phyloP scores from a whole-genome alignment of 2,329 filamentous ascomycete genomes.

The Cercospora janseana region DNA sequence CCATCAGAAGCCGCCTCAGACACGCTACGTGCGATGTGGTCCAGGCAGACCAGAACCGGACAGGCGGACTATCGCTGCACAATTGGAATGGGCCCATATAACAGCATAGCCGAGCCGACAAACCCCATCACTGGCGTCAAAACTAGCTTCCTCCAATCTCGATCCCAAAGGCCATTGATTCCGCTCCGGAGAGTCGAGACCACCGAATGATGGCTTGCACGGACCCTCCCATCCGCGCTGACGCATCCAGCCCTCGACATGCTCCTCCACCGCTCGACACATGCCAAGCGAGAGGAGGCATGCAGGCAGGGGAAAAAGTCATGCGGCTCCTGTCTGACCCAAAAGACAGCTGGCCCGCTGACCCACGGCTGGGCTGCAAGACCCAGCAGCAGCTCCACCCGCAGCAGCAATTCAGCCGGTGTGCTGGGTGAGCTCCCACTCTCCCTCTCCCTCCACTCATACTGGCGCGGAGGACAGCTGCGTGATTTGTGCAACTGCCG shows the following conservation, averaged over 20 bases:
- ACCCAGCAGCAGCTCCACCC: too few species aligned
- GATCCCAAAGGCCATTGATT: neutral
- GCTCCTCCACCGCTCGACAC: too few species aligned
- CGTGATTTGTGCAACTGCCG: slow-evolving; percentile 1
- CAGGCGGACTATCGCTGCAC: neutral
- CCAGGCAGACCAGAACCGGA: neutral
- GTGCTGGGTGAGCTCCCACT: too few species aligned
- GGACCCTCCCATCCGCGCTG: too few species aligned
- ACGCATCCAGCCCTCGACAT: too few species aligned
- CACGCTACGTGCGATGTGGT: neutral
- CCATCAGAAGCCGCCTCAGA: neutral
- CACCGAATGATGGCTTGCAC: too few species aligned
- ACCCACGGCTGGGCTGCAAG: slow-evolving; percentile 3
- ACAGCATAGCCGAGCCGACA: slow-evolving; percentile 1
- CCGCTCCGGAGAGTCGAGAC: too few species aligned
- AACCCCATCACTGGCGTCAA: too few species aligned
- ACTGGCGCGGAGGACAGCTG: neutral
- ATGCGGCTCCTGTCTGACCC: slow-evolving; percentile 18
- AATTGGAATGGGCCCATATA: too few species aligned
- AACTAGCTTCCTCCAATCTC: neutral
- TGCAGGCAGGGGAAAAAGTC: too few species aligned
- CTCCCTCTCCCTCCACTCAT: too few species aligned
- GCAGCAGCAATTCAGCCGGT: neutral
- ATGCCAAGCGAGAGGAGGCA: too few species aligned
- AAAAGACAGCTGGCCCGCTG: slow-evolving; percentile 8